These are phyloP conservation scores for Trichophyton equinum DNA, from an alignment of 2,329 filamentous ascomycete genomes.

Conservation along the genomic window DNA sequence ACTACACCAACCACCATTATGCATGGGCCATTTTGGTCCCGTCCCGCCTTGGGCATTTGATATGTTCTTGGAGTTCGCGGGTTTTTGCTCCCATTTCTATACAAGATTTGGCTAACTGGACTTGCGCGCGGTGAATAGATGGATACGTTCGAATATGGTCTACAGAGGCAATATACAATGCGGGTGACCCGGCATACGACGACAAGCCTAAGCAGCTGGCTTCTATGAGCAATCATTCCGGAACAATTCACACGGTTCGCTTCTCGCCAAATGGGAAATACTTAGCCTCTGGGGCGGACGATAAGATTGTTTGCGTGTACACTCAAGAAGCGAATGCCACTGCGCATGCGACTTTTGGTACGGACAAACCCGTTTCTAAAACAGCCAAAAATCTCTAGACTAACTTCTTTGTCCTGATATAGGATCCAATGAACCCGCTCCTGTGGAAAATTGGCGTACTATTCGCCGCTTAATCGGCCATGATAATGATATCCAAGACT, in stretches of 20 bases:
- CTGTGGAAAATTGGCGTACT: slow-evolving; percentile 96
- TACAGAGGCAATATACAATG: slow-evolving; percentile 80
- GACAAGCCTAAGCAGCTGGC: slow-evolving; percentile 82
- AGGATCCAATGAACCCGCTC: slow-evolving; percentile 77
- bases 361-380: slow-evolving; percentile 16
- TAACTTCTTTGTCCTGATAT: slow-evolving; percentile 9
- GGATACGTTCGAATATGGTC: slow-evolving; percentile 97
- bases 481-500: slow-evolving; percentile 95
- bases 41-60: slow-evolving; percentile 12
- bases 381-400: not conserved
- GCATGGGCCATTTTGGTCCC: no score
- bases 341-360: slow-evolving; percentile 66
- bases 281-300: slow-evolving; percentile 90
- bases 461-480: slow-evolving; percentile 87
- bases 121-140: slow-evolving; percentile 41
- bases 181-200: slow-evolving; percentile 56
- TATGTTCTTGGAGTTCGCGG: not conserved
- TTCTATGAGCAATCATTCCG: slow-evolving; percentile 96
- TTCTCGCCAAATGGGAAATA: slow-evolving; percentile 95
- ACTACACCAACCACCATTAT: no score
- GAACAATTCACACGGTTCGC: slow-evolving; percentile 91
- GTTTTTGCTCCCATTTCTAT: not conserved
- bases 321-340: slow-evolving; percentile 73
- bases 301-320: slow-evolving; percentile 98
- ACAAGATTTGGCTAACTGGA: not conserved